Evolutionary conservation across 345 rosid species (phyloP).

Genomic region (Hypericum androsaemum): DNA sequence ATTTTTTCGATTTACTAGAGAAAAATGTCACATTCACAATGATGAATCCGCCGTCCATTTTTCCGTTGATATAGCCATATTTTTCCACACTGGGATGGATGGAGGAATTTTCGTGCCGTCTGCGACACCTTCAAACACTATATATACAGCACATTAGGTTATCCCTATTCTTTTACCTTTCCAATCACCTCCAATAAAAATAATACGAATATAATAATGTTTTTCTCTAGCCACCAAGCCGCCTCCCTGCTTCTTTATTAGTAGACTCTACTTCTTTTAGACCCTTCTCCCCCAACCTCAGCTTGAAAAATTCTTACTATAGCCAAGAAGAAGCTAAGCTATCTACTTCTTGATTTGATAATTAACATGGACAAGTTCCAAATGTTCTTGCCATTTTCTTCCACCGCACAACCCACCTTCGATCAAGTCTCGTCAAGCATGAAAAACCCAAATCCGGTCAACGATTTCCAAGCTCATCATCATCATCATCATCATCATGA

Average conservation of each 20-base stretch:
- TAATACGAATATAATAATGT: no score
- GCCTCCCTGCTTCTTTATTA: constrained; percentile 12
- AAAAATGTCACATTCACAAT: constrained; percentile 20
- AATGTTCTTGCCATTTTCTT: constrained; percentile 33
- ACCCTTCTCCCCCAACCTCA: background rate
- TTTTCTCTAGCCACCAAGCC: background rate
- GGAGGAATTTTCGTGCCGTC: constrained; percentile 30
- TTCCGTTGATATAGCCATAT: constrained; percentile 38
- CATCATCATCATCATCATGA: background rate
- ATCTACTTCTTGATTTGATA: background rate
- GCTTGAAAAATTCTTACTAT: background rate
- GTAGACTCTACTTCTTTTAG: background rate
- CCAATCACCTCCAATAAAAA: no score
- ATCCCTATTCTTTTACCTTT: no score
- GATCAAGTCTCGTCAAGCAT: constrained; percentile 9
- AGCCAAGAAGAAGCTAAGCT: no score
- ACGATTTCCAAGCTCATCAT: background rate
- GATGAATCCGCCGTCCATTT: constrained; percentile 57
- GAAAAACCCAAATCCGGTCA: constrained; percentile 8
- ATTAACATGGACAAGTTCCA: constrained; percentile 42
- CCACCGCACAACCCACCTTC: constrained; percentile 8
- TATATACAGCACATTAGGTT: no score
- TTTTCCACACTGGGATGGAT: background rate
- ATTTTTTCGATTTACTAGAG: no score
- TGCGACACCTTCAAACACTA: constrained; percentile 26